Evolutionary conservation across 2,329 filamentous ascomycete genomes (phyloP), one percentile per base, ranked within the genome.

Genomic region (Diplodia mutila): DNA sequence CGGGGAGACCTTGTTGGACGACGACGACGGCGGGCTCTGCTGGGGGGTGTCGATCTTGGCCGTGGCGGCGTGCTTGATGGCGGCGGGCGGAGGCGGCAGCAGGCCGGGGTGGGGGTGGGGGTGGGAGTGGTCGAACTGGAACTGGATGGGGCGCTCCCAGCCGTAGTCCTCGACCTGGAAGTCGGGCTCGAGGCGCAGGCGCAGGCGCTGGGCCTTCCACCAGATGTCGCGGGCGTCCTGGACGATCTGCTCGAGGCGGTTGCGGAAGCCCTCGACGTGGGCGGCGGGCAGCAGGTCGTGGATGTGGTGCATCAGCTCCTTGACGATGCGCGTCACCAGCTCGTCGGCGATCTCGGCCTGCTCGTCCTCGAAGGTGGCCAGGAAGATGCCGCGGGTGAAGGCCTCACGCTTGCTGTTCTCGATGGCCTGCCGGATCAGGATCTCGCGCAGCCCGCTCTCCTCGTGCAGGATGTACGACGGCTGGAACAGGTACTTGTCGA

Each of bases 401-500:
- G 63, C 48, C 4, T 65, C 63, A 1, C 32, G 52, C 34, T 23
- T 25, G 48, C 49, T 55, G 34, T 46, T 65, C 34, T 55, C 52
- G 63, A 65, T 42, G 32, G 63, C 63, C 4, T 54, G 63, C 12
- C 52, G 49, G 32, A 55, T 46, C 14, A 55, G 49, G 21, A 65
- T 37, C 27, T 69, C 67, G 37, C 68, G 69, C 18, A 70, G 32
- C 25, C 69, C 68, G 49, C 65, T 68, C 5, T 68, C 46, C 54
- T 70, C 70, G 25, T 64, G 25, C 32, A 72, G 46, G 71, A 79
- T 61, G 64, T 79, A 78, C 1, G 70, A 74, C 3, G 76, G 76
- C 46, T 78, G 75, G 68, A 80, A 79, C 37, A 80, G 72, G 42
- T 75, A 66, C 27, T 73, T 66, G 51, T 70, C 66, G 4, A 80